Base-by-base conservation (phyloP, 192 early-diverging fungal species). In the Coemansia sp. region DNA sequence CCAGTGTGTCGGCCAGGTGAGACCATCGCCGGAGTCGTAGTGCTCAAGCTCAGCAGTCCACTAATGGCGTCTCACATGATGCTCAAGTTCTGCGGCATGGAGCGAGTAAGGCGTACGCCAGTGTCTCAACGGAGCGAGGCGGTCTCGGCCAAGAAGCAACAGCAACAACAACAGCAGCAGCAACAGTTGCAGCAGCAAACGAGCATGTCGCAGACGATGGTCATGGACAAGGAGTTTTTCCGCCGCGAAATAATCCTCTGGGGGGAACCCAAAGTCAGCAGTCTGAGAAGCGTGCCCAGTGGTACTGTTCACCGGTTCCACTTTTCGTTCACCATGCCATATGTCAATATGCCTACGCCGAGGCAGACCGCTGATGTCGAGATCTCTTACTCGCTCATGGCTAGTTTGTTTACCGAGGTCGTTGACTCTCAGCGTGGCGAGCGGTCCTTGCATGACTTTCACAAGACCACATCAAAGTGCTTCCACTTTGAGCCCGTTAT, bases 201-300 rank as follows among this genome's bases (percentile, higher is more conserved):
- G 4, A 75, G 68, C 52, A 76, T 84, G 77, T 50, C 67, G 28
- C 82, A 78, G 17, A 67, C 69, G 33, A 76, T 79, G 77, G 70
- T 79, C 14, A 84, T 84, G 82, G 77, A 78, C 67, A 84, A 84
- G 74, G 81, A 84, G 77, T 84, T 84, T 49, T 84, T 78, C 59
- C 77, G 73, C 14, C 69, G 74, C 39, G 74, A 84, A 69, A 68
- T 84, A 2, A 21, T 84, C 8, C 81, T 84, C 35, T 84, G 81
- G 81, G 81, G 81, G 63, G 69, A 75, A 38, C 73, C 73, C 39
- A 75, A 69, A n/a, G 59, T 68, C 14, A 62, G 58, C 30, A 70
- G 74, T 57, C 38, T 62, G 35, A 58, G 68, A 37, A 66, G 66
- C 19, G 64, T 84, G 32, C 65, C 76, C 6, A 59, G 73, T 65